phyloP scores from a whole-genome alignment of 768 basidiomycete species.

The Lactarius deliciosus region DNA sequence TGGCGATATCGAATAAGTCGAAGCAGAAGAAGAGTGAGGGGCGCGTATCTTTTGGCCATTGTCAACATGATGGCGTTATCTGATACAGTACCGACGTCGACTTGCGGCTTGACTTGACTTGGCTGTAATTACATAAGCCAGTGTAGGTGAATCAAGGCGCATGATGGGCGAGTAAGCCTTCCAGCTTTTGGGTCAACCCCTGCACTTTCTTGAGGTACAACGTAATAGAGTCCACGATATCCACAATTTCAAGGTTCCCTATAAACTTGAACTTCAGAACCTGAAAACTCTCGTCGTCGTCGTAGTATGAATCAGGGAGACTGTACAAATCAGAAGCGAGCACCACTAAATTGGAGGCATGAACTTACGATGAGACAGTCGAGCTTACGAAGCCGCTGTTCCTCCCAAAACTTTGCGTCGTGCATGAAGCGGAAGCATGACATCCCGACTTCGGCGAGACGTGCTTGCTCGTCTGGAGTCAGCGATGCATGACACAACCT shows the following conservation, averaged over 20 bases:
- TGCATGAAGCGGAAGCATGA: conserved; percentile 24
- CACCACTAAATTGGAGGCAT: too few species aligned
- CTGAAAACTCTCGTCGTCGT: conserved; percentile 13
- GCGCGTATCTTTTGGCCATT: not conserved
- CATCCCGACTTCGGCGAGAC: conserved; percentile 16
- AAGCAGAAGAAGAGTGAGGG: not conserved
- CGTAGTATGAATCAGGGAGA: conserved; percentile 16
- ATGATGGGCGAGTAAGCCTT: conserved; percentile 8
- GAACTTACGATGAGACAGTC: conserved; percentile 7
- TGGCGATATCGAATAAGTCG: not conserved
- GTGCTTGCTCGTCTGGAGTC: conserved; percentile 19
- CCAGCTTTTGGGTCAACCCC: conserved; percentile 13
- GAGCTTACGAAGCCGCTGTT: conserved; percentile 13
- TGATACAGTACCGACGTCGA: too few species aligned
- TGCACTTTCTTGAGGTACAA: conserved; percentile 23
- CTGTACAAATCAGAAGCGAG: conserved; percentile 10
- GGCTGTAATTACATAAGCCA: not conserved
- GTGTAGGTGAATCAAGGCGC: not conserved
- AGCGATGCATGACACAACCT: conserved; percentile 16
- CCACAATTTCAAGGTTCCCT: conserved; percentile 13
- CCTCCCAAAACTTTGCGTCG: conserved; percentile 25
- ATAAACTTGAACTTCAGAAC: conserved; percentile 15
- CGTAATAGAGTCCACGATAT: conserved; percentile 17
- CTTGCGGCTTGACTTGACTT: not conserved
- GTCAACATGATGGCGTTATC: not conserved